Evolutionary conservation across 2,329 filamentous ascomycete genomes (phyloP).

Genomic region (Fusarium siculi): DNA sequence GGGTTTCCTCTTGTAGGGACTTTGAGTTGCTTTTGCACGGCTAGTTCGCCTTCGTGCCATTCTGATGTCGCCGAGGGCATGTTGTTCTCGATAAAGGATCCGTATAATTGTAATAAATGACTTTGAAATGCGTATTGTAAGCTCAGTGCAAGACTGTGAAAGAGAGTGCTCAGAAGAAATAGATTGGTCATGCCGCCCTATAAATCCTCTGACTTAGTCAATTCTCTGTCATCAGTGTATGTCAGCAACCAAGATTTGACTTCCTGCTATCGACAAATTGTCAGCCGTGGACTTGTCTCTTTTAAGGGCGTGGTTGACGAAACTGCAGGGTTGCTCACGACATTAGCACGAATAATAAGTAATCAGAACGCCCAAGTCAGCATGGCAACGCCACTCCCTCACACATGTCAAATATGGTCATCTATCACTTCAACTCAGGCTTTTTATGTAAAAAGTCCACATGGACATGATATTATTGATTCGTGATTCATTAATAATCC

Average conservation of each 20-base stretch:
- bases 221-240: conserved; percentile 14
- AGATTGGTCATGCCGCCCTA: conserved; percentile 2
- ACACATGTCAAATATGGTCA: neutral
- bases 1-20: conserved; percentile 72
- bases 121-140: conserved; percentile 15
- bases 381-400: neutral
- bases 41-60: conserved; percentile 75
- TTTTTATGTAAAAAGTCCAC: conserved; percentile 6
- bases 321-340: neutral
- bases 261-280: conserved; percentile 25
- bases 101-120: conserved; percentile 6
- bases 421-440: neutral
- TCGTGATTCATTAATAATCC: conserved; percentile 32
- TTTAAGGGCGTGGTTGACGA: conserved; percentile 29
- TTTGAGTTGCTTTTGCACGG: conserved; percentile 71
- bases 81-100: conserved; percentile 7
- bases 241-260: conserved; percentile 2
- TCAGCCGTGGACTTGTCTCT: neutral
- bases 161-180: conserved; percentile 2
- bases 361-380: neutral
- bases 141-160: neutral
- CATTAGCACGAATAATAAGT: conserved; percentile 17
- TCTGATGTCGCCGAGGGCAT: conserved; percentile 46
- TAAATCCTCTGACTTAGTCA: neutral
- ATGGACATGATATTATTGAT: neutral